Base-by-base conservation (phyloP, 306 rosid species). In the Pterocarpus santalinus region DNA sequence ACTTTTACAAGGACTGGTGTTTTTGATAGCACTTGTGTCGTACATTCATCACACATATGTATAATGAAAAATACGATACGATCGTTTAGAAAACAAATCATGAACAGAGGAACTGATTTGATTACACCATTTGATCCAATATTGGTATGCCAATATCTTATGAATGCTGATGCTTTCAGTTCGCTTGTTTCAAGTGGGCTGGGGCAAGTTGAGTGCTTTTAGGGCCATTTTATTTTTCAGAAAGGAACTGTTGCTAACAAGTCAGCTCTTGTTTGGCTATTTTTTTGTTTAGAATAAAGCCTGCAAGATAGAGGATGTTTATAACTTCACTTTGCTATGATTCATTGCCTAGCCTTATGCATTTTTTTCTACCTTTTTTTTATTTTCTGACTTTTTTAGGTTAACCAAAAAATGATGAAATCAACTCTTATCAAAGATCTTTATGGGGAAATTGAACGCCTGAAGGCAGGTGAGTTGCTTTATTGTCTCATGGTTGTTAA, bases 361-460 rank as follows among this genome's bases (percentile, higher is more conserved):
- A 36, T 66, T 64, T 12, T 32, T 64, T 61, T 51, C 58, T 71
- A 10, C 63, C 28, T 5, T 63, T 2, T 64, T 74, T 75, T 75
- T 8, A 2, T 33, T 53, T 39, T 46, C 28, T 69, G 30, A 46
- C 41, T 62, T 35, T 39, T 70, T 75, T 65, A 95, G 99, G 91
- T 95, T 71, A 95, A 96, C 78, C 99, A 96, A 78, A 96, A 96
- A 82, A 92, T 96, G 99, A 96, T 96, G 99, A 96, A 96, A 85
- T 85, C 98, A 73, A 96, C 99, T 1, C 92, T 93, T 51, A 96
- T 96, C 76, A 96, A 96, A 86, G 99, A 96, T 83, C 97, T 96
- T 62, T 96, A 96, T 69, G 97, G 98, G 84, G 99, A 96, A 92
- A 96, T 96, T 33, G 99, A 96, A 30, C 97, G 98, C 33, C 93